These are phyloP conservation scores for Paecilomyces fulvus DNA, from an alignment of 2,329 filamentous ascomycete genomes.

Conservation along the genomic window DNA sequence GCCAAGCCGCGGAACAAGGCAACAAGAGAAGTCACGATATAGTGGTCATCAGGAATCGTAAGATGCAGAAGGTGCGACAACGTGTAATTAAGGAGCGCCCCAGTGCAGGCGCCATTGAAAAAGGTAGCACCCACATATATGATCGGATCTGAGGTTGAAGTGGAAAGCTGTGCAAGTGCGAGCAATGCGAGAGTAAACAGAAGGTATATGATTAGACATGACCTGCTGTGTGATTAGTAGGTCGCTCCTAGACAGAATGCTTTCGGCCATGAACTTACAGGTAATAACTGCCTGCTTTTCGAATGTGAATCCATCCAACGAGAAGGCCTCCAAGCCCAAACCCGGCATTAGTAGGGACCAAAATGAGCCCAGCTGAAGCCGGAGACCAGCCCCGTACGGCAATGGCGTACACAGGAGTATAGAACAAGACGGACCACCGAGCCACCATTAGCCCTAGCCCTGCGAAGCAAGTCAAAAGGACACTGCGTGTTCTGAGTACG, in stretches of 20 bases:
- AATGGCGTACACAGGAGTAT: constrained; percentile 69
- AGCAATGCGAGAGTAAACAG: constrained; percentile 56
- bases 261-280: constrained; percentile 23
- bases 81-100: constrained; percentile 69
- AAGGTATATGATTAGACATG: constrained; percentile 51
- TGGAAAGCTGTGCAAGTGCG: constrained; percentile 49
- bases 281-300: constrained; percentile 65
- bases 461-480: constrained; percentile 63
- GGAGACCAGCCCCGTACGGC: constrained; percentile 63
- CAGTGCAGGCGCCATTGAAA: constrained; percentile 63
- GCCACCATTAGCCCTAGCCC: constrained; percentile 73
- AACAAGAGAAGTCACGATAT: constrained; percentile 65
- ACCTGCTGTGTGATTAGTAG: constrained; percentile 19
- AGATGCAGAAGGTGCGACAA: constrained; percentile 72
- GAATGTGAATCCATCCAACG: constrained; percentile 68
- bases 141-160: constrained; percentile 41
- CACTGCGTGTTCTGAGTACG: constrained; percentile 60
- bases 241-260: constrained; percentile 3
- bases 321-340: constrained; percentile 67
- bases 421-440: constrained; percentile 74
- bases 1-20: constrained; percentile 76
- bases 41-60: constrained; percentile 57
- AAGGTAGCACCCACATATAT: constrained; percentile 56
- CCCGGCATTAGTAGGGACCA: constrained; percentile 73
- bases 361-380: constrained; percentile 62